Base-by-base conservation (phyloP, 2,329 filamentous ascomycete genomes). In the Clathrospora elynae region DNA sequence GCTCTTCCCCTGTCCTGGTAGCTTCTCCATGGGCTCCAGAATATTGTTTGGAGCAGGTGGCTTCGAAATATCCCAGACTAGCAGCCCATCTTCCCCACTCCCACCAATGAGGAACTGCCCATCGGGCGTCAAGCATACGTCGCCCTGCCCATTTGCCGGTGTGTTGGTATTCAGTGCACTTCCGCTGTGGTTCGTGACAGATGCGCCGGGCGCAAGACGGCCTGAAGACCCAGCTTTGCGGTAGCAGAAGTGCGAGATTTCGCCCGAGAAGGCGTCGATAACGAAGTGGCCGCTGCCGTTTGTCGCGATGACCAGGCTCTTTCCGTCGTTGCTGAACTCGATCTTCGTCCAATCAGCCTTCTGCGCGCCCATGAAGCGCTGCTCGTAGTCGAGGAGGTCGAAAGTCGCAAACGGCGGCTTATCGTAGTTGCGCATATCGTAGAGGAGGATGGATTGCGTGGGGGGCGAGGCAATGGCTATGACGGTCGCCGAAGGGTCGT, bases 321-420 rank as follows among this genome's bases (percentile, higher is more conserved):
- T 95, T 12, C 93, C 93, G 62, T 99, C 93, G 61, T 99, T 99
- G 44, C 89, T 93, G 67, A 99, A 97, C 61, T 96, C 90, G 28
- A 99, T 78, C 57, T 87, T 90, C 1, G 88, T 93, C 93, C 93
- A 99, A 8, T 85, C 85, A 37, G 79, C 79, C 36, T 55, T 76
- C 34, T 72, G 78, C 30, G 73, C 31, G n/a, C 68, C 67, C 2
- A 64, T 53, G 43, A 65, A 66, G 9, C 60, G 59, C 30, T 66
- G 76, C 55, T 87, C 83, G 33, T 85, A 80, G 5, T 85, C 82
- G 16, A 83, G 72, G 11, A 97, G 76, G 62, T 97, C 92, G 61
- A 97, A 93, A 6, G 82, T 87, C 8, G 85, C 81, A 62, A 99
- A 95, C 0, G 93, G 93, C 4, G 87, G 83, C 70, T 93, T 95